Percentiles rank a stretch among this genome's conserved stretches.
phyloP scores from a whole-genome alignment of 805 yeast genomes.

The Pichia paraexigua region DNA sequence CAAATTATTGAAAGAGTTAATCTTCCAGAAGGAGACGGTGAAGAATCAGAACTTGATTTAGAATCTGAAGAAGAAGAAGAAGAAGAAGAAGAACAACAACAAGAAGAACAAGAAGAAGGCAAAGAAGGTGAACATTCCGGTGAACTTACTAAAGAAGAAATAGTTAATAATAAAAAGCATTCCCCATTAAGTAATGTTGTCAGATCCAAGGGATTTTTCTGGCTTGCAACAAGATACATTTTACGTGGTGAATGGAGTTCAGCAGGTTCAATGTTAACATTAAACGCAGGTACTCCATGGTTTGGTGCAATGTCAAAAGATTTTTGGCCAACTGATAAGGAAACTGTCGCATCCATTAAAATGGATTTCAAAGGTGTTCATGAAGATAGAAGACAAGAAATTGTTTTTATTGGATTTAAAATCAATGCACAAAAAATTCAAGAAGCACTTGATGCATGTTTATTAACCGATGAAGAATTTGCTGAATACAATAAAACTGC shows the following conservation, averaged over 20 bases:
- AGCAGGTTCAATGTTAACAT: slow-evolving; percentile 10
- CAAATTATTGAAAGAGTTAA: slow-evolving; percentile 20
- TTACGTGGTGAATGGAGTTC: slow-evolving; percentile 12
- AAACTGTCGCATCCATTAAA: slow-evolving; percentile 19
- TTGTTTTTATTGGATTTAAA: slow-evolving; percentile 37
- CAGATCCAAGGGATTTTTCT: slow-evolving; percentile 6
- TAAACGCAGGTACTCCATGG: slow-evolving; percentile 4
- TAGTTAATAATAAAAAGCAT: slow-evolving; percentile 29
- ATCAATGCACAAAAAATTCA: slow-evolving; percentile 26
- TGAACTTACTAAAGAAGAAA: slow-evolving; percentile 38
- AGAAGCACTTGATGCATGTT: slow-evolving; percentile 30
- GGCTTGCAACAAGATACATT: slow-evolving; percentile 9
- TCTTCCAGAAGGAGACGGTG: slow-evolving; percentile 11
- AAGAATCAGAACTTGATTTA: neutral
- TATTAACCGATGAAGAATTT: slow-evolving; percentile 34
- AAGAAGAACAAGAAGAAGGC: slow-evolving; percentile 18
- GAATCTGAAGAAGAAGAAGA: slow-evolving; percentile 14
- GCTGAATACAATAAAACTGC: slow-evolving; percentile 24
- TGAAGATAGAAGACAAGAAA: slow-evolving; percentile 39
- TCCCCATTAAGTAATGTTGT: slow-evolving; percentile 5
- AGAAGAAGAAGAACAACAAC: slow-evolving; percentile 72
- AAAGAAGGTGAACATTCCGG: slow-evolving; percentile 64
- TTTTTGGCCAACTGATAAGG: neutral
- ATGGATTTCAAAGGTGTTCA: slow-evolving; percentile 32
- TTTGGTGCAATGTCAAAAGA: slow-evolving; percentile 6